These are phyloP conservation scores for Acacia pycnantha DNA, from an alignment of 331 rosid genomes.

Conservation along the genomic window DNA sequence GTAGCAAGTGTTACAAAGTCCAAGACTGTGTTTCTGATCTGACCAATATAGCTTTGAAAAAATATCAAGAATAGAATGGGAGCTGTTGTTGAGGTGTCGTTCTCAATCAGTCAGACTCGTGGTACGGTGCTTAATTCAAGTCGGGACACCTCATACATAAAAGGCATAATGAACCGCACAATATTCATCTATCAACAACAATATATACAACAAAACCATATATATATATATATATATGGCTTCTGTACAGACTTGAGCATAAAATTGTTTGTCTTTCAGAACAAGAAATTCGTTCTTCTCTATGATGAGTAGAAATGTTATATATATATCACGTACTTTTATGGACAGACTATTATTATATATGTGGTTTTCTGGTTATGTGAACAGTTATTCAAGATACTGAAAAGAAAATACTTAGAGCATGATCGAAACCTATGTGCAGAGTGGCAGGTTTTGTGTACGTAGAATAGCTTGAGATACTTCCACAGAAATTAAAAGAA, in stretches of 20 bases:
- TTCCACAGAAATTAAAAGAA: background rate
- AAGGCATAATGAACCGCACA: background rate
- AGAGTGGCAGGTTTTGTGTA: background rate
- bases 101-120: conserved; percentile 11
- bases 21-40: background rate
- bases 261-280: background rate
- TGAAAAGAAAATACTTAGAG: background rate
- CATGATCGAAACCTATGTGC: background rate
- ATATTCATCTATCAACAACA: background rate
- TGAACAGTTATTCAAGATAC: background rate
- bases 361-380: background rate
- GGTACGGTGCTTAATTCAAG: conserved; percentile 7
- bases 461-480: background rate
- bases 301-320: background rate
- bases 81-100: conserved; percentile 10
- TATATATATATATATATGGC: too few species aligned
- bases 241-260: background rate
- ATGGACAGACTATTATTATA: background rate
- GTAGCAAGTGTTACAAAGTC: background rate
- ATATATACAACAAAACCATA: background rate
- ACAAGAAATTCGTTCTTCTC: conserved; percentile 6
- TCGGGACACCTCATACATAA: background rate
- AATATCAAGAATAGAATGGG: background rate
- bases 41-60: background rate
- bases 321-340: background rate